A percentile compares a stretch with the other conserved stretches of the same genome.
These are phyloP conservation scores for Dipodascus geniculatus DNA, from an alignment of 805 yeast species.

Conservation along the genomic window DNA sequence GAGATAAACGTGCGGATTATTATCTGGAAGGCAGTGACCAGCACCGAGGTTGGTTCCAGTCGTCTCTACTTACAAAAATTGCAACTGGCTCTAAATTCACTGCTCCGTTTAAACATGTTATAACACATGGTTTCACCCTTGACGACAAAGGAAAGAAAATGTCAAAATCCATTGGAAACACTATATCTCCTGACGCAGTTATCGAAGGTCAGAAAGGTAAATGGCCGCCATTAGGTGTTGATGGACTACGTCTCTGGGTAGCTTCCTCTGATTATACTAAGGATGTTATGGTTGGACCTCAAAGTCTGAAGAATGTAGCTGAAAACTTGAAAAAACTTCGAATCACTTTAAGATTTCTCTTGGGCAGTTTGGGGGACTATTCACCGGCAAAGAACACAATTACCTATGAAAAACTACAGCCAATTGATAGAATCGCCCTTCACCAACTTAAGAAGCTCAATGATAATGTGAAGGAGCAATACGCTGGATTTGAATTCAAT, in stretches of 20 bases:
- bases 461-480: conserved; percentile 31
- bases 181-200: conserved; percentile 54
- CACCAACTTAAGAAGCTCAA: conserved; percentile 41
- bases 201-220: conserved; percentile 34
- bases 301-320: conserved; percentile 60
- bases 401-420: conserved; percentile 16
- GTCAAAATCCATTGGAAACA: conserved; percentile 90
- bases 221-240: conserved; percentile 64
- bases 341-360: conserved; percentile 63
- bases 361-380: conserved; percentile 57
- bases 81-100: conserved; percentile 29
- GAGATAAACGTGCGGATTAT: conserved; percentile 53
- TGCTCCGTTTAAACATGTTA: conserved; percentile 62
- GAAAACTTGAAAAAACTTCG: conserved; percentile 75
- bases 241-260: conserved; percentile 82
- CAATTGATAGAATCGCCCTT: conserved; percentile 50
- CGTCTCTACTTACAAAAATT: conserved; percentile 71
- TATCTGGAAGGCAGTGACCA: conserved; percentile 97
- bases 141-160: conserved; percentile 81
- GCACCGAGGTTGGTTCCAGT: conserved; percentile 98
- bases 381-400: conserved; percentile 21
- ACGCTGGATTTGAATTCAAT: conserved; percentile 51
- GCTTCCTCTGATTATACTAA: conserved; percentile 79
- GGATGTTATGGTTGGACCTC: conserved; percentile 67
- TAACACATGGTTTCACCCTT: conserved; percentile 89